Percentiles rank a stretch among this genome's conserved stretches.
phyloP scores from a whole-genome alignment of 805 yeast genomes.

The Pichia rugopelliculosa region DNA sequence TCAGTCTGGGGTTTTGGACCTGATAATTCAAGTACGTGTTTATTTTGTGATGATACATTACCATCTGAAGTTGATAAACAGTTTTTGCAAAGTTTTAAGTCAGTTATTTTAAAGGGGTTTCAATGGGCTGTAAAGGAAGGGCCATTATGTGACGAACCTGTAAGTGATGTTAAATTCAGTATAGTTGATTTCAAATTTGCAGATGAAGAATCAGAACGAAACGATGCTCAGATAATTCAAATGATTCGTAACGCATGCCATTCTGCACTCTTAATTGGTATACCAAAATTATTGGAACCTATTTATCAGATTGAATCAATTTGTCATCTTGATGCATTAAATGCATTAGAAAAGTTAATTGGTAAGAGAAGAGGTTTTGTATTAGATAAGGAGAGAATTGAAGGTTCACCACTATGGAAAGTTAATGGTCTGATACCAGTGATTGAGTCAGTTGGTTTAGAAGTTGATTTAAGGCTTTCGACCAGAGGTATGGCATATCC shows the following conservation, averaged over 20 bases:
- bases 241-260: constrained; percentile 80
- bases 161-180: constrained; percentile 62
- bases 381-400: constrained; percentile 43
- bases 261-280: constrained; percentile 67
- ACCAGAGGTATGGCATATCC: constrained; percentile 77
- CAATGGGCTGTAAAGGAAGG: constrained; percentile 80
- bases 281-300: constrained; percentile 81
- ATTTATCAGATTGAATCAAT: constrained; percentile 52
- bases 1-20: constrained; percentile 77
- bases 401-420: constrained; percentile 62
- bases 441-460: constrained; percentile 85
- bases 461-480: constrained; percentile 71
- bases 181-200: constrained; percentile 55
- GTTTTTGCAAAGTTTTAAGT: constrained; percentile 37
- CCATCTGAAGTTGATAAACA: constrained; percentile 61
- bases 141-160: constrained; percentile 83
- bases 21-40: constrained; percentile 42
- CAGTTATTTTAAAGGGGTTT: constrained; percentile 67
- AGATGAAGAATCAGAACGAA: constrained; percentile 39
- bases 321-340: constrained; percentile 36
- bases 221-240: constrained; percentile 70
- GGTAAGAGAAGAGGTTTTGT: constrained; percentile 65
- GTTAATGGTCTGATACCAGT: constrained; percentile 70
- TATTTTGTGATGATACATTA: constrained; percentile 62
- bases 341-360: constrained; percentile 31